Base-by-base conservation (phyloP, 1,284 basidiomycete genomes). In the Trametes pubescens region DNA sequence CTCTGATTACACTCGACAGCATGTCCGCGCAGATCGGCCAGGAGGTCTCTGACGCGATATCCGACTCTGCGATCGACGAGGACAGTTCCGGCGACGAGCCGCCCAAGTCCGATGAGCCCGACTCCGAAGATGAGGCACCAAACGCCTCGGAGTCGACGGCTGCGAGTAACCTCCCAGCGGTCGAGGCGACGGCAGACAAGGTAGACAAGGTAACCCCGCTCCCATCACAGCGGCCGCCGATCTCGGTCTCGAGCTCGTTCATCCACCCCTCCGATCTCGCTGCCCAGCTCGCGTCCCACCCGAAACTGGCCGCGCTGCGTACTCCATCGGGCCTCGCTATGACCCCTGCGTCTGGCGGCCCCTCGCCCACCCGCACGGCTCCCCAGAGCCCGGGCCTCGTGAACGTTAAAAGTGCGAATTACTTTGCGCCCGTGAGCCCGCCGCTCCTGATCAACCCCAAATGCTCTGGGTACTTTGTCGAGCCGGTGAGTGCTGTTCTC, bases 401-500 rank as follows among this genome's bases (percentile, higher is more conserved):
- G 14, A 57, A 24, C 62, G 13, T 47, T 43, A 59, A 58, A 54
- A 62, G 58, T 13, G 6, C 66, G 13, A 63, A 37, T 16, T 62
- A 66, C 54, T 57, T 65, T 11, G 62, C 71, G 32, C 53, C 70
- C 5, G 56, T 76, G 53, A 89, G 86, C 59, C 83, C 87, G 3
- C 91, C 92, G 5, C 92, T 93, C 60, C 77, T 94, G 51, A 80
- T 81, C 52, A 92, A 91, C 75, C 79, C 88, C 4, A 89, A 90
- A 72, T 99, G 96, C 77, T 96, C 95, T 2, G 94, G 95, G 8
- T 99, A 99, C 79, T 99, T 98, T 76, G 88, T 98, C 54, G 97
- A 99, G 76, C 96, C 96, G 44, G 92, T 96, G 72, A 70, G 90
- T 81, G 29, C n/a, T 37, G 34, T 9, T 32, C 13, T 32, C 29